Base-by-base conservation (phyloP, 192 early-diverging fungal species). In the Backusella australiensis region DNA sequence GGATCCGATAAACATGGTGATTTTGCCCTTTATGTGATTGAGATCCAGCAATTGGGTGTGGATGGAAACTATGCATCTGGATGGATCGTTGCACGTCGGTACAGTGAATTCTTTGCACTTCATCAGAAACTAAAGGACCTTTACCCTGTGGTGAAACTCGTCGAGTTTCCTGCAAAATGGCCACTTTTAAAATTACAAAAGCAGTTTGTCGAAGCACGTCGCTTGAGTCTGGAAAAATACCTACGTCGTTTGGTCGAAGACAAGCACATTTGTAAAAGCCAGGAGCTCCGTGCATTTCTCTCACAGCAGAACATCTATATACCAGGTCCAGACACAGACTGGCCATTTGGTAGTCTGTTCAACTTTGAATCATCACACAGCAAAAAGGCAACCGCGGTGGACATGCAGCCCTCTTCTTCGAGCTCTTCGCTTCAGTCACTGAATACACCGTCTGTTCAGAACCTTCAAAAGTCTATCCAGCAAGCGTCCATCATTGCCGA, bases 51-150 rank as follows among this genome's bases (percentile, higher is more conserved):
- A 68, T 71, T 87, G 14, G 82, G 82, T 44, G 70, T 80, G 3
- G 82, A 85, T 52, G 88, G 88, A 8, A 81, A 84, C 8, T 85
- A 76, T 80, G 83, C 83, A 1, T 91, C 88, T 0, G 91, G 93
- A 4, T 94, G 93, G 93, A 86, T 94, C 19, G 90, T 94, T n/a
- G 85, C 86, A 2, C 86, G 94, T 7, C 82, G 96, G 3, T 96
- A 94, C 80, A 89, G 89, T n/a, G 95, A 98, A 82, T 97, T 98
- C 80, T 88, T 90, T 69, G 85, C 88, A 0, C 81, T 98, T 75
- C 95, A 98, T 76, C 90, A 90, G 36, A 81, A 85, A 11, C 82
- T 98, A 29, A 88, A 87, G 34, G 76, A 82, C 1, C 75, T 80
- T 23, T 90, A 86, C 74, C 85, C 90, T 0, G 76, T 87, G 14